Conservation (phyloP, 768 basidiomycete species). For the Naganishia randhawae region DNA sequence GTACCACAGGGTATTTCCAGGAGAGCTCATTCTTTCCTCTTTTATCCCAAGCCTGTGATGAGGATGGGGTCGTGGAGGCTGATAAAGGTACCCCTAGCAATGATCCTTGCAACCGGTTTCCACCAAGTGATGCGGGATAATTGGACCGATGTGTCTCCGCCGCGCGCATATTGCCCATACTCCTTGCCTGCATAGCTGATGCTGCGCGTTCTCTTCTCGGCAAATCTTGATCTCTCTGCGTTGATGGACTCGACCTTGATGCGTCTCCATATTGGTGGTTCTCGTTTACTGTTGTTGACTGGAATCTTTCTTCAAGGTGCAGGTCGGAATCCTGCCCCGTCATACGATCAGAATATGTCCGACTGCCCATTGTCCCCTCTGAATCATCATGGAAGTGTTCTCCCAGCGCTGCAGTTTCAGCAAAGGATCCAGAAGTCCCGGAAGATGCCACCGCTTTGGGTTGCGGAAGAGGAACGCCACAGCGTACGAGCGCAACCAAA, state of each 20-base stretch:
- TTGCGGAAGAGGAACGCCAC: slow-evolving; percentile 49
- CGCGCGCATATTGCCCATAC: slow-evolving; percentile 9
- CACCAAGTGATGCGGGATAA: neutral
- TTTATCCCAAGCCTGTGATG: neutral
- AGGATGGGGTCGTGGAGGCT: neutral
- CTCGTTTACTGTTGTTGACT: neutral
- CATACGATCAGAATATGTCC: neutral
- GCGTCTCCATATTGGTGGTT: neutral
- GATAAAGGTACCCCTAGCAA: slow-evolving; percentile 1
- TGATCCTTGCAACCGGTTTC: neutral
- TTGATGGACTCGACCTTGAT: slow-evolving; percentile 3
- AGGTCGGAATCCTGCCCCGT: neutral
- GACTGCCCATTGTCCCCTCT: neutral
- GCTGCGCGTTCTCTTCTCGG: slow-evolving; percentile 14
- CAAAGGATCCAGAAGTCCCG: neutral
- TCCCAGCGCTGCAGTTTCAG: neutral
- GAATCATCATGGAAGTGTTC: neutral
- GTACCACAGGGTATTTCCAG: slow-evolving; percentile 9
- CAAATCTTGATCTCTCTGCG: neutral
- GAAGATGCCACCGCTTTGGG: slow-evolving; percentile 20
- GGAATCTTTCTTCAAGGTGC: slow-evolving; percentile 7
- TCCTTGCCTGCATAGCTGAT: slow-evolving; percentile 17
- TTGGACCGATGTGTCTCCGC: neutral
- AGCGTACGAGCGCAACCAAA: slow-evolving; percentile 53
- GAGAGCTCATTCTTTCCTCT: slow-evolving; percentile 5